phyloP scores from a whole-genome alignment of 169 alveolate species.

The Eimeria necatrix region DNA sequence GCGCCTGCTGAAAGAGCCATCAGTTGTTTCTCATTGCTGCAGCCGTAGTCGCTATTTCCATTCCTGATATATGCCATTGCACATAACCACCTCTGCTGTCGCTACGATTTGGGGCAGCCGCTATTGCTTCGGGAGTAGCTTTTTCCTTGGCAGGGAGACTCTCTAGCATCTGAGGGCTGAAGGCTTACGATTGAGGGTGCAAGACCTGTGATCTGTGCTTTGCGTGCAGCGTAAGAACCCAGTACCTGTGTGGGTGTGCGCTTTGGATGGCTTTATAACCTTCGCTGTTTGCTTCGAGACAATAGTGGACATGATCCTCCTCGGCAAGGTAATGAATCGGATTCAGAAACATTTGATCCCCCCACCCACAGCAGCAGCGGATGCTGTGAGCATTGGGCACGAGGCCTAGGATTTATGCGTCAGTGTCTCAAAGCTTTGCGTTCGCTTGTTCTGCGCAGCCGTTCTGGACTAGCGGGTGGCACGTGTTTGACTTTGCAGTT shows the following conservation, averaged over 20 bases:
- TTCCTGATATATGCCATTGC: background rate
- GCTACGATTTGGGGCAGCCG: background rate
- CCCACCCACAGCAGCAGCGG: too few relatives aligned
- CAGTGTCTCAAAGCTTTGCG: background rate
- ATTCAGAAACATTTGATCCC: background rate
- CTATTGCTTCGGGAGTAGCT: background rate
- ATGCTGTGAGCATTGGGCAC: background rate
- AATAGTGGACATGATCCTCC: constrained; percentile 47
- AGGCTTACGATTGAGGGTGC: background rate
- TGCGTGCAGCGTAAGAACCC: constrained; percentile 65
- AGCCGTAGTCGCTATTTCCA: background rate
- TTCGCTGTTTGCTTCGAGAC: constrained; percentile 73
- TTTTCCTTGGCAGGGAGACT: too few relatives aligned
- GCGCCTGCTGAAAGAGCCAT: too few relatives aligned
- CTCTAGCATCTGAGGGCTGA: background rate
- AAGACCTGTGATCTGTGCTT: too few relatives aligned
- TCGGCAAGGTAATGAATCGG: constrained; percentile 30
- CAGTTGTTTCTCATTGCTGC: background rate
- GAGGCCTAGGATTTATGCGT: background rate
- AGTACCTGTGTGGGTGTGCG: constrained; percentile 75
- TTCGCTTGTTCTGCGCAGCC: constrained; percentile 32
- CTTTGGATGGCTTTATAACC: constrained; percentile 71
- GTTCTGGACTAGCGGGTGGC: constrained; percentile 80
- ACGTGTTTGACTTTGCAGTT: constrained; percentile 78
- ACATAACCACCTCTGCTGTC: background rate